Percentiles rank a stretch among this genome's conserved stretches.
These are phyloP conservation scores for Amylostereum areolatum DNA, from an alignment of 1,284 basidiomycete species.

Conservation along the genomic window DNA sequence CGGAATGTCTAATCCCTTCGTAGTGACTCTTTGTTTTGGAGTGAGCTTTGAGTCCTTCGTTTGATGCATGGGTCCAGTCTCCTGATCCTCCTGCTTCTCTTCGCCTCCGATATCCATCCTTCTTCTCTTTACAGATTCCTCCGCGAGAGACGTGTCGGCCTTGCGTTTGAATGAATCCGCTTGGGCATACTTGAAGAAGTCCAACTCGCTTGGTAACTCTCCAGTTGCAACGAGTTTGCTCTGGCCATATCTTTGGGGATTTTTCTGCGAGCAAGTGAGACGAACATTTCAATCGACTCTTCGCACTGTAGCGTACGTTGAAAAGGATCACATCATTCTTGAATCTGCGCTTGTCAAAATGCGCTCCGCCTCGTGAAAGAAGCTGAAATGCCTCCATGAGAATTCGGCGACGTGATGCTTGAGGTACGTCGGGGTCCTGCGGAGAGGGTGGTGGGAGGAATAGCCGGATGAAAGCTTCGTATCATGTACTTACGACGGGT, in stretches of 20 bases:
- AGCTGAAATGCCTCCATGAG: conserved; percentile 24
- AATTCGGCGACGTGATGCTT: neutral
- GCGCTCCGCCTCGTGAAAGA: conserved; percentile 48
- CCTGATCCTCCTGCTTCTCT: conserved; percentile 21
- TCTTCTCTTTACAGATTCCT: conserved; percentile 1
- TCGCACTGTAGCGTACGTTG: too few relatives aligned
- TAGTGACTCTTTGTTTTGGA: conserved; percentile 54
- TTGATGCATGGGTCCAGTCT: conserved; percentile 15
- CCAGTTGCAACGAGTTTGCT: conserved; percentile 25
- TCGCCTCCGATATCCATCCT: conserved; percentile 13
- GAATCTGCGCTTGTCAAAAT: conserved; percentile 78
- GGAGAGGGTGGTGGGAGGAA: too few relatives aligned
- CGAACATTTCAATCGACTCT: too few relatives aligned
- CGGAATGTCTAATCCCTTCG: conserved; percentile 67
- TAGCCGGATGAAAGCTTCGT: too few relatives aligned
- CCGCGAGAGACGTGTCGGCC: conserved; percentile 9
- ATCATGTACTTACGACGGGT: too few relatives aligned
- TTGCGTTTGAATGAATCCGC: conserved; percentile 42
- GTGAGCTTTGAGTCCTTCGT: conserved; percentile 24
- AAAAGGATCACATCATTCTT: conserved; percentile 71
- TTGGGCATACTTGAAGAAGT: conserved; percentile 84
- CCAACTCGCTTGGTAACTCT: conserved; percentile 71
- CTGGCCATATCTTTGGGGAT: conserved; percentile 16
- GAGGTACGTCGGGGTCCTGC: too few relatives aligned
- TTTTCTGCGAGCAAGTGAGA: too few relatives aligned